Evolutionary conservation across 441 rosid genomes (phyloP).

Genomic region (Aquilaria agallochum): DNA sequence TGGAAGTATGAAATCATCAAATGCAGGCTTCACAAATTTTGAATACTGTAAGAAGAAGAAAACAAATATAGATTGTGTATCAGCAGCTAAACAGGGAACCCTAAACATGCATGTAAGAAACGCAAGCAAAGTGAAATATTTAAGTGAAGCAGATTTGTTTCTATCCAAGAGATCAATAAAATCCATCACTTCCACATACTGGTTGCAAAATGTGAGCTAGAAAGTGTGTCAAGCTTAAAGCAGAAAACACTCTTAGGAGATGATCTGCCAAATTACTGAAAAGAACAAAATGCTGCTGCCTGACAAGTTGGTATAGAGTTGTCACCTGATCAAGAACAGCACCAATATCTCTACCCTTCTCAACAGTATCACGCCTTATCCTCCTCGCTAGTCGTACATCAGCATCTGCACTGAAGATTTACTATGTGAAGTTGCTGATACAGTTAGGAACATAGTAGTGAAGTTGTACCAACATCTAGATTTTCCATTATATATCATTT

Average conservation of each 20-base stretch:
- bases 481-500: slow-evolving; percentile 11
- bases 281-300: no score
- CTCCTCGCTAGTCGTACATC: slow-evolving; percentile 99
- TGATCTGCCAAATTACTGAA: no score
- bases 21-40: slow-evolving; percentile 97
- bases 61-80: slow-evolving; percentile 5
- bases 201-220: no score
- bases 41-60: slow-evolving; percentile 73
- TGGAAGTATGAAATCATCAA: slow-evolving; percentile 97
- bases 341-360: slow-evolving; percentile 89
- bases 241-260: no score
- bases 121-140: no score
- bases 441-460: slow-evolving; percentile 30
- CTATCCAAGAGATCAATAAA: neutral
- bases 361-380: slow-evolving; percentile 90
- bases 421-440: slow-evolving; percentile 45
- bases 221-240: no score
- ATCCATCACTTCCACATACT: no score
- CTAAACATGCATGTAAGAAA: neutral
- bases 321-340: slow-evolving; percentile 94
- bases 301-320: slow-evolving; percentile 1
- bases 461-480: slow-evolving; percentile 3
- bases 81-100: slow-evolving; percentile 8
- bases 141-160: neutral
- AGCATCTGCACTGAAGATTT: slow-evolving; percentile 89